Evolutionary conservation across 2,329 filamentous ascomycete species (phyloP).

Genomic region (Tolypocladium paradoxum): DNA sequence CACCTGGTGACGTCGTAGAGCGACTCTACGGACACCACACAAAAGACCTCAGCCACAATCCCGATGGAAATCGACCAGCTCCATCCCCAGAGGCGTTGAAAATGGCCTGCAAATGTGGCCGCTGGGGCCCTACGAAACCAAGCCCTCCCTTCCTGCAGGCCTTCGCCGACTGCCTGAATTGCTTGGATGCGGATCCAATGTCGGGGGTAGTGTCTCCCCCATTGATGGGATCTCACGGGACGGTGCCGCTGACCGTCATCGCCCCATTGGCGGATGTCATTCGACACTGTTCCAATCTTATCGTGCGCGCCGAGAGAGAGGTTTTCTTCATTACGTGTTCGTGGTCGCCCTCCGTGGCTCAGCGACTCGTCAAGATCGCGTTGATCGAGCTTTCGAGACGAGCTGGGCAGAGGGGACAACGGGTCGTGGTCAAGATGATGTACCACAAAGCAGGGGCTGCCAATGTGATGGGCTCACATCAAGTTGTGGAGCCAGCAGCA

Average conservation of each 20-base stretch:
- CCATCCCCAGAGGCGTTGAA: conserved; percentile 28
- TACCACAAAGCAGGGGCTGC: conserved; percentile 60
- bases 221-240: conserved; percentile 44
- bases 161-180: conserved; percentile 53
- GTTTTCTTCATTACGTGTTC: conserved; percentile 67
- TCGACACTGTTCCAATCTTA: conserved; percentile 66
- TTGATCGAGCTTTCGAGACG: conserved; percentile 58
- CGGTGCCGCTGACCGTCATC: conserved; percentile 58
- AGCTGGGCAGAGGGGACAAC: conserved; percentile 44
- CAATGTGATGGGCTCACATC: conserved; percentile 56
- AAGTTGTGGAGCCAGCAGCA: conserved; percentile 43
- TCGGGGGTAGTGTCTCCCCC: conserved; percentile 41
- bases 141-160: conserved; percentile 59
- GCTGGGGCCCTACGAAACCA: conserved; percentile 53
- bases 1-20: conserved; percentile 44
- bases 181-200: conserved; percentile 39
- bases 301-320: conserved; percentile 60
- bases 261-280: conserved; percentile 48
- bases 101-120: conserved; percentile 49
- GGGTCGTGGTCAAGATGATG: conserved; percentile 60
- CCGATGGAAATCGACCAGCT: conserved; percentile 11
- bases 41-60: conserved; percentile 6
- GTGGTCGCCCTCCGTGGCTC: conserved; percentile 61
- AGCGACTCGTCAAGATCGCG: conserved; percentile 55
- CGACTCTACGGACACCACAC: conserved; percentile 35